phyloP scores from a whole-genome alignment of 2,329 filamentous ascomycete species.

The Microcera coccophila region DNA sequence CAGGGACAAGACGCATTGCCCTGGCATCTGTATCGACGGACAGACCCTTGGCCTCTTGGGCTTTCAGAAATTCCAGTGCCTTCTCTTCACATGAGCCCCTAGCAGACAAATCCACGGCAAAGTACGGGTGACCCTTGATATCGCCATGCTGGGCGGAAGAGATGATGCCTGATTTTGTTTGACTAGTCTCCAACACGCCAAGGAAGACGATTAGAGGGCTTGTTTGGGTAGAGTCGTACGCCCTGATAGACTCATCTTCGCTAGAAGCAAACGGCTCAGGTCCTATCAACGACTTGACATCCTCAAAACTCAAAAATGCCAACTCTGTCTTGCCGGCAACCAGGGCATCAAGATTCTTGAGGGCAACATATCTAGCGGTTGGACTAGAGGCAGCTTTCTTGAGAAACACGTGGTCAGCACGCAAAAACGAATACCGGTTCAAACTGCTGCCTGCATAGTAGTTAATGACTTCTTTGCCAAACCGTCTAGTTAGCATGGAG shows the following conservation, averaged over 20 bases:
- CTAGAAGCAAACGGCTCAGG: constrained; percentile 63
- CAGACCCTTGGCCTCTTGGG: constrained; percentile 52
- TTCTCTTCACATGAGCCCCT: constrained; percentile 59
- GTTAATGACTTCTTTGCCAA: constrained; percentile 75
- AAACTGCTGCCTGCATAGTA: constrained; percentile 78
- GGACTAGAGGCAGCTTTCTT: constrained; percentile 62
- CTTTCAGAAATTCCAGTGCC: constrained; percentile 47
- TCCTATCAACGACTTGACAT: constrained; percentile 68
- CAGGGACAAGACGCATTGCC: constrained; percentile 55
- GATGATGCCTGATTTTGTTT: constrained; percentile 37
- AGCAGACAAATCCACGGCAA: constrained; percentile 84
- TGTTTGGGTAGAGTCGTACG: constrained; percentile 68
- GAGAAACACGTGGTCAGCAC: constrained; percentile 67
- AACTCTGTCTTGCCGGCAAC: constrained; percentile 54
- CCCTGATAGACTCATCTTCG: constrained; percentile 69
- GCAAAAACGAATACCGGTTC: constrained; percentile 76
- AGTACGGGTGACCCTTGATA: constrained; percentile 78
- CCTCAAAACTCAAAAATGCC: constrained; percentile 63
- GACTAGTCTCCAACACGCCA: constrained; percentile 66
- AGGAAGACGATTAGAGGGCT: constrained; percentile 76
- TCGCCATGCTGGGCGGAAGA: constrained; percentile 51
- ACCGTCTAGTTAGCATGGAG: constrained; percentile 70
- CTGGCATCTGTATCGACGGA: constrained; percentile 65
- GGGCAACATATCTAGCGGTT: constrained; percentile 67
- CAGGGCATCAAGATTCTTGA: constrained; percentile 75